phyloP scores from a whole-genome alignment of 208 protist genomes.

The Trichomonas vaginalis region DNA sequence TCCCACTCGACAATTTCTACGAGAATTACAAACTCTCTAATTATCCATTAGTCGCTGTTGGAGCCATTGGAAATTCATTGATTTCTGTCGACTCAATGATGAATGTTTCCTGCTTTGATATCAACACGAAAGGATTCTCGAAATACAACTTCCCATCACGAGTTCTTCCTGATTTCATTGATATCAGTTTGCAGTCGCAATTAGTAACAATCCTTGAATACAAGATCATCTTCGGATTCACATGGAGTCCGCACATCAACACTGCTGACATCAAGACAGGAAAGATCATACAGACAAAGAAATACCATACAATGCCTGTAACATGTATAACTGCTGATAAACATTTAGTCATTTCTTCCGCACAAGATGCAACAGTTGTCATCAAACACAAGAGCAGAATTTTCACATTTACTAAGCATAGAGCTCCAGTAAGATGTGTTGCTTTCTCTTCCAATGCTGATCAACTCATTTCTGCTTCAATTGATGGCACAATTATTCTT shows the following conservation, averaged over 20 bases:
- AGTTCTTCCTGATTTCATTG: background rate
- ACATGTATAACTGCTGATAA: background rate
- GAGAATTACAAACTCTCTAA: background rate
- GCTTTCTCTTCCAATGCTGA: background rate
- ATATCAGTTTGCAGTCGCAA: background rate
- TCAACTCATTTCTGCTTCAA: background rate
- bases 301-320: background rate
- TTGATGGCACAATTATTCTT: background rate
- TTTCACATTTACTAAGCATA: background rate
- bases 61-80: background rate
- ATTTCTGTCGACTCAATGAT: background rate
- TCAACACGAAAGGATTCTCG: background rate
- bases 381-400: background rate
- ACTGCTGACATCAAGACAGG: background rate
- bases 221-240: background rate
- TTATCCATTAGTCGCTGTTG: background rate
- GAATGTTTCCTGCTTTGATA: background rate
- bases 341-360: background rate
- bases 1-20: background rate
- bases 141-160: background rate
- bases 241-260: background rate
- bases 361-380: background rate
- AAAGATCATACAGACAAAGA: background rate
- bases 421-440: background rate
- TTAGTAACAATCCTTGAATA: background rate